Percentiles rank a stretch among this genome's conserved stretches.
These are phyloP conservation scores for Colletotrichum salicis DNA, from an alignment of 2,329 filamentous ascomycete genomes.

Conservation along the genomic window DNA sequence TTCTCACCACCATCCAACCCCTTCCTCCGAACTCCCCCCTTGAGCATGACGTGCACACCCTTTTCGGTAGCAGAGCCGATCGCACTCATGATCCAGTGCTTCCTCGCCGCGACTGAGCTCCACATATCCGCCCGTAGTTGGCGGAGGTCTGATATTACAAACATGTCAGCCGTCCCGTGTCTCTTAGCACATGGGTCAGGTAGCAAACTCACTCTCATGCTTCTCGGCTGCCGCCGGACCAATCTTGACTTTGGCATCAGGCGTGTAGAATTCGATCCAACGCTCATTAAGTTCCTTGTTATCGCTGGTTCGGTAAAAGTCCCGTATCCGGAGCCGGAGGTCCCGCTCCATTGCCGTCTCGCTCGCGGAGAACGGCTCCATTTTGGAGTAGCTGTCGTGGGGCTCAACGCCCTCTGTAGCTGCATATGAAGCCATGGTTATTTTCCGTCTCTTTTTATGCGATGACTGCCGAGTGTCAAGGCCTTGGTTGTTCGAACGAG, in stretches of 20 bases:
- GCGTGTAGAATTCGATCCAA: conserved; percentile 32
- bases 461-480: no score
- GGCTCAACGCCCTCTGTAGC: conserved; percentile 28
- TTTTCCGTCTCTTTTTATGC: not conserved
- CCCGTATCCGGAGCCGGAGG: conserved; percentile 33
- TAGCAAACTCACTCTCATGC: conserved; percentile 20
- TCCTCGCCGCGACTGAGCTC: conserved; percentile 27
- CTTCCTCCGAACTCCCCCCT: conserved; percentile 26
- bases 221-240: conserved; percentile 16
- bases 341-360: conserved; percentile 33
- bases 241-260: conserved; percentile 27
- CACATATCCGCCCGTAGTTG: conserved; percentile 30
- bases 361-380: conserved; percentile 28
- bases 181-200: not conserved
- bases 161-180: conserved; percentile 8
- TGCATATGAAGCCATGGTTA: conserved; percentile 11
- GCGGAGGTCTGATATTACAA: conserved; percentile 16
- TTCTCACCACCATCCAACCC: conserved; percentile 21
- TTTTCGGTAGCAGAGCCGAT: conserved; percentile 23
- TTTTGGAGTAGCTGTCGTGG: conserved; percentile 31
- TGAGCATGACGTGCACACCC: conserved; percentile 33
- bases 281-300: conserved; percentile 20
- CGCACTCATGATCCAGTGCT: conserved; percentile 34
- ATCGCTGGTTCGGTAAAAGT: conserved; percentile 36
- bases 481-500: no score